phyloP scores from a whole-genome alignment of 352 stramenopile genomes.

The Globisporangium cylindrosporum region DNA sequence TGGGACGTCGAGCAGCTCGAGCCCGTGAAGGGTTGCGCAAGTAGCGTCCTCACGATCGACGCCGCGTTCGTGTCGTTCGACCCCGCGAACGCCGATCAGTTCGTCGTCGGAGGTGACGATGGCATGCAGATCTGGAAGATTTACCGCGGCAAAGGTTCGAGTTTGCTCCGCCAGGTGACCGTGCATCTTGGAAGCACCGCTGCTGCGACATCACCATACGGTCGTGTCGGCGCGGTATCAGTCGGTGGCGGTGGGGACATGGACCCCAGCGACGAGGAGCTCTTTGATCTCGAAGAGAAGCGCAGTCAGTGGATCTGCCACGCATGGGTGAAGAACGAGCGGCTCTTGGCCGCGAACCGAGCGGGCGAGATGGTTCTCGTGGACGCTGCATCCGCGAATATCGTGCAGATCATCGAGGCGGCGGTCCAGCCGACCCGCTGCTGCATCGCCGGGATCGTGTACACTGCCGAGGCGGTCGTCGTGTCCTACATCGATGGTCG shows the following conservation, averaged over 20 bases:
- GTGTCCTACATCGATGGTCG: slow-evolving; percentile 46
- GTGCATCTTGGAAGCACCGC: neutral
- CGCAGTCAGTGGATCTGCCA: slow-evolving; percentile 49
- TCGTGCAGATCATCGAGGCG: slow-evolving; percentile 31
- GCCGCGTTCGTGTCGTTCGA: slow-evolving; percentile 69
- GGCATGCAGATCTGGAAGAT: slow-evolving; percentile 73
- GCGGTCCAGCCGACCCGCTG: slow-evolving; percentile 35
- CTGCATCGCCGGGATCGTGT: slow-evolving; percentile 46
- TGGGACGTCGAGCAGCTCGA: slow-evolving; percentile 60
- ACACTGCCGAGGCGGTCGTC: slow-evolving; percentile 48
- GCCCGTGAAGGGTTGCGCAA: slow-evolving; percentile 46
- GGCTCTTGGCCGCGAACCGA: slow-evolving; percentile 47
- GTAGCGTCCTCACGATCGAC: slow-evolving; percentile 23
- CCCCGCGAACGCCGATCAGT: slow-evolving; percentile 49
- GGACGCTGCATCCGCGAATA: slow-evolving; percentile 26
- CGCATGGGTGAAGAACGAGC: slow-evolving; percentile 49
- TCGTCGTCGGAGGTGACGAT: slow-evolving; percentile 59
- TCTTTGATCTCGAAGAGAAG: slow-evolving; percentile 48
- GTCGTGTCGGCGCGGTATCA: neutral
- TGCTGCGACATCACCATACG: neutral
- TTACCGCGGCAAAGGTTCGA: slow-evolving; percentile 32
- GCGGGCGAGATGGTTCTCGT: slow-evolving; percentile 56
- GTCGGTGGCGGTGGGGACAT: too few relatives aligned
- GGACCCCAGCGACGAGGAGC: slow-evolving; percentile 4
- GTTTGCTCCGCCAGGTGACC: slow-evolving; percentile 30